Base-by-base conservation (phyloP, 331 rosid species). In the Quercus lobata region DNA sequence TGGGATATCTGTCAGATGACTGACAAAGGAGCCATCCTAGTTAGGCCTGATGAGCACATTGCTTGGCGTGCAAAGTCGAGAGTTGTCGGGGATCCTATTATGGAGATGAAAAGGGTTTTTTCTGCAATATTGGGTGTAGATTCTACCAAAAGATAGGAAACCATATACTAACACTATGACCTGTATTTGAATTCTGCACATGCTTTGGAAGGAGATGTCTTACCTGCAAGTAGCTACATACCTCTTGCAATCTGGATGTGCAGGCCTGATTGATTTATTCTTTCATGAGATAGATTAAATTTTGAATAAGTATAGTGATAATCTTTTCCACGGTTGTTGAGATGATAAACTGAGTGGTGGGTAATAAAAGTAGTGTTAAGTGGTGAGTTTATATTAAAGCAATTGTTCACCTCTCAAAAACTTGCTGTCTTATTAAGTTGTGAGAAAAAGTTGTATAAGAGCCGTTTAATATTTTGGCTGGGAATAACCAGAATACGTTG, bases 11-110 rank as follows among this genome's bases (percentile, higher is more conserved):
- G 97, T 69, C 87, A 86, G 77, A 92, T 90, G 93, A 90, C 86
- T 0, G 79, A 86, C 71, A 72, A 72, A 76, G 98, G 97, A 69
- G 97, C 91, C 79, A 89, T 92, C 81, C 77, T 94, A 46, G 96
- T 90, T 76, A 87, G 97, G 85, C 96, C 94, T 4, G 97, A 94
- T 25, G 96, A 92, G 79, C 98, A 92, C 80, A 85, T 93, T 83
- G 93, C 94, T 60, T 93, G 98, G 99, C 84, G 93, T 41, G 52
- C 73, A 57, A 81, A 73, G 80, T 73, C 90, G 0, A 57, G 73
- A 69, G 56, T 80, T 70, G 80, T 49, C 19, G 78, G 75, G 76
- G 83, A 89, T 78, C 83, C 80, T 44, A 16, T 22, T 15, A 32
- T 22, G 61, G 84, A 86, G 81, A 44, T 89, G 85, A 61, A 44